A percentile compares a stretch with the other conserved stretches of the same genome.
Conservation (phyloP, 164 flowering plant genomes). For the Chloranthus sessilifolius region DNA sequence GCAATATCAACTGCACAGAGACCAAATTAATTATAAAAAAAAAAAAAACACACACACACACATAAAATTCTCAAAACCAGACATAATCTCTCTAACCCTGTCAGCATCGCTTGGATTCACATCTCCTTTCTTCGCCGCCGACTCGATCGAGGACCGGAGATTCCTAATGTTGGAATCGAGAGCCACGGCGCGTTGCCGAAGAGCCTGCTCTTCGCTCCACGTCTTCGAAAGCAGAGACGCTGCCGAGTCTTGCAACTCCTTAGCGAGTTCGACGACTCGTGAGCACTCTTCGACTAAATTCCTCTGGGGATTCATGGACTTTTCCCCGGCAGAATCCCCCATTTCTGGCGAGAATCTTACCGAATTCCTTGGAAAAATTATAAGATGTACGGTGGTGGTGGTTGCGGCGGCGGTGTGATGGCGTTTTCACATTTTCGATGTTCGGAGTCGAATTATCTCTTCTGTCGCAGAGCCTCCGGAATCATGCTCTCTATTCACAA, state of each 20-base stretch:
- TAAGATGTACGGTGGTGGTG: no score
- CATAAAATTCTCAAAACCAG: not conserved
- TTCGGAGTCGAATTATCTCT: no score
- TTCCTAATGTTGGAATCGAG: conserved; percentile 46
- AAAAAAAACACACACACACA: no score
- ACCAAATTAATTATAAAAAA: no score
- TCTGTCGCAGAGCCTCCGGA: no score
- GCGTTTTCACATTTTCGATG: no score
- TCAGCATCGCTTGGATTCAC: conserved; percentile 43
- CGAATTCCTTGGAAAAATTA: no score
- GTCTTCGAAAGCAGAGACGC: conserved; percentile 41
- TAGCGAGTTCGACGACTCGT: conserved; percentile 54
- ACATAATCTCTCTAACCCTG: conserved; percentile 50
- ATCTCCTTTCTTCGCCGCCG: conserved; percentile 16
- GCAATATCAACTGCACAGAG: not conserved
- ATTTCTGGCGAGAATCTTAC: conserved; percentile 8
- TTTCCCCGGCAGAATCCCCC: conserved; percentile 13
- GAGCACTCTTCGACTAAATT: conserved; percentile 38
- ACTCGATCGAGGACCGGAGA: conserved; percentile 34
- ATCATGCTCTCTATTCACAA: no score
- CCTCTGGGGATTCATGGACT: not conserved
- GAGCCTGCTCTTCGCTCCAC: conserved; percentile 53
- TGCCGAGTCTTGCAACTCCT: conserved; percentile 73
- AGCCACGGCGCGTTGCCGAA: conserved; percentile 47
- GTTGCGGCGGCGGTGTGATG: no score